Evolutionary conservation across 2,329 filamentous ascomycete genomes (phyloP).

Genomic region (Penicillium sclerotiorum): DNA sequence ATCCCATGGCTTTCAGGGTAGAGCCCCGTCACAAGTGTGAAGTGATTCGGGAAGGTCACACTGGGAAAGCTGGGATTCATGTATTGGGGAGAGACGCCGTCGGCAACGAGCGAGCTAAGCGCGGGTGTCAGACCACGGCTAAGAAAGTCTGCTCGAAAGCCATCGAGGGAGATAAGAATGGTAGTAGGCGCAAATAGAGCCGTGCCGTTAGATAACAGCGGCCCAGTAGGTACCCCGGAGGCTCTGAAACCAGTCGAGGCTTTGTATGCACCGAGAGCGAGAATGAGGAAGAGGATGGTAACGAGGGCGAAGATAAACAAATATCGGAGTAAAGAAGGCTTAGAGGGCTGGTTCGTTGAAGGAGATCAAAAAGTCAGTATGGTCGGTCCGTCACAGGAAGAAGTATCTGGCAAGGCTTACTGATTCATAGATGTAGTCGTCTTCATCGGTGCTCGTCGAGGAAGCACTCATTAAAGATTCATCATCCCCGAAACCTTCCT

Average conservation of each 20-base stretch:
- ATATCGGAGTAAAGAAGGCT: slow-evolving; percentile 35
- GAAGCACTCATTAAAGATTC: slow-evolving; percentile 64
- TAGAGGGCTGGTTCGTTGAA: slow-evolving; percentile 16
- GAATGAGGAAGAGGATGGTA: slow-evolving; percentile 55
- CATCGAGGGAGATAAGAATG: slow-evolving; percentile 89
- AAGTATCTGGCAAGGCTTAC: slow-evolving; percentile 15
- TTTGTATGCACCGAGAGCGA: slow-evolving; percentile 60
- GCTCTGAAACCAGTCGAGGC: slow-evolving; percentile 49
- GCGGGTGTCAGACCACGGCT: slow-evolving; percentile 80
- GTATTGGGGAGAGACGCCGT: slow-evolving; percentile 86
- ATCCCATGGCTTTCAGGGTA: slow-evolving; percentile 93
- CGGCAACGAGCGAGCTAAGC: slow-evolving; percentile 73
- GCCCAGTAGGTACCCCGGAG: slow-evolving; percentile 23
- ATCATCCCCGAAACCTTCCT: slow-evolving; percentile 69
- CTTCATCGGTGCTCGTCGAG: slow-evolving; percentile 56
- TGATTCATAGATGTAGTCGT: slow-evolving; percentile 33
- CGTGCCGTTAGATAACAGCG: slow-evolving; percentile 72
- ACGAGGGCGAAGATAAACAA: slow-evolving; percentile 50
- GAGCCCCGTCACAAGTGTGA: slow-evolving; percentile 86
- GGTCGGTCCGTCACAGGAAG: not conserved
- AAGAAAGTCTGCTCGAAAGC: slow-evolving; percentile 93
- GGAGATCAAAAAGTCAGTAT: not conserved
- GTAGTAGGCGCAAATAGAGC: slow-evolving; percentile 89
- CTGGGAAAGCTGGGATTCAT: slow-evolving; percentile 95
- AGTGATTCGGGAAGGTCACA: slow-evolving; percentile 96